Evolutionary conservation across 371 early-diverging fungal species (phyloP), one percentile per base, ranked within the genome.

Genomic region (Lichtheimia ramosa): DNA sequence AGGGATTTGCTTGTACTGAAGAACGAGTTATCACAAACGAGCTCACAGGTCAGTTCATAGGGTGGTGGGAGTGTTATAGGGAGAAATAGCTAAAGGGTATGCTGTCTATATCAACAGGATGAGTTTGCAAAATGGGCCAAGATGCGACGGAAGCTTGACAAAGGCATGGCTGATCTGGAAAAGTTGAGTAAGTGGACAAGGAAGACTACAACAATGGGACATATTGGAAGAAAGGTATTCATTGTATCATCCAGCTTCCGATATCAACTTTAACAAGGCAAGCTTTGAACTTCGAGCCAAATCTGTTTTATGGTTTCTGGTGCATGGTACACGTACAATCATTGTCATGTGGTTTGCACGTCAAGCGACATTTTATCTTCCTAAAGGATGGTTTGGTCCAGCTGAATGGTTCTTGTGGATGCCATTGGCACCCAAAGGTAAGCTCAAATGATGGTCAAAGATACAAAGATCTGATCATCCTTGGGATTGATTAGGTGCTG

Each of bases 71-170:
- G 14, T 7, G 49, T 49, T 21, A 51, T 53, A 7, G n/a, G 21
- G 28, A 42, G 18, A 43, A 43, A 8, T 34, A 8, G 10, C 34
- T 34, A 34, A 34, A 34, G 34, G 10, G 0, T 5, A 8, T 43
- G 23, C 7, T 46, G 34, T 18, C 15, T 58, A 23, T 8, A 34
- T 34, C 10, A 5, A 21, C 62, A 90, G 85, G 95, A 95, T 71
- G 89, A 95, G 71, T 96, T 96, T 84, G 93, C 97, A 16, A 90
- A 89, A 70, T 96, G 97, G 97, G 97, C 96, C 43, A 95, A 92
- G 74, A 74, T 95, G 68, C 83, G 94, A 46, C 83, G 97, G 68
- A 83, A 84, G 61, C 81, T 92, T 57, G 97, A 96, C 71, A 87
- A 85, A 52, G 72, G 75, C 34, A 71, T 83, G 54, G 80, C 82